Conservation (phyloP, 768 basidiomycete species). For the Xerocomellus amylosporus region DNA sequence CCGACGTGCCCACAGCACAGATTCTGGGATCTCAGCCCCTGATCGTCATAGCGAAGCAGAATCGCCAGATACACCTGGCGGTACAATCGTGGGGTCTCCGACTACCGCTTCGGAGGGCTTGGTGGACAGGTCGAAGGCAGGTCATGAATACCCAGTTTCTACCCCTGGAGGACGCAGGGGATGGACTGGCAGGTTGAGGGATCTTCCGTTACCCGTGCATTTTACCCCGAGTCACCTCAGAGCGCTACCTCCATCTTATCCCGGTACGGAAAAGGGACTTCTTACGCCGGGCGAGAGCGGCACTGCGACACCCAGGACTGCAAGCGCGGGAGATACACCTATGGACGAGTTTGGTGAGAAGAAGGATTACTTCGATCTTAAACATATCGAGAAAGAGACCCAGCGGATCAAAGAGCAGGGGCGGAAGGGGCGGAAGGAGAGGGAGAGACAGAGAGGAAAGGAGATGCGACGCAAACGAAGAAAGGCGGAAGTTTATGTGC, state of each 20-base stretch:
- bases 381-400: slow-evolving; percentile 29
- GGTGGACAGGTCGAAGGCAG: neutral
- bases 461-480: slow-evolving; percentile 53
- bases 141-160: neutral
- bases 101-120: slow-evolving; percentile 7
- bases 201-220: slow-evolving; percentile 35
- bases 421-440: slow-evolving; percentile 39
- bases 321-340: slow-evolving; percentile 20
- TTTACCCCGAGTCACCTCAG: slow-evolving; percentile 14
- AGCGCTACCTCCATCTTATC: slow-evolving; percentile 8
- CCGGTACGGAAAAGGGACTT: slow-evolving; percentile 5
- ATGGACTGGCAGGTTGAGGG: slow-evolving; percentile 40
- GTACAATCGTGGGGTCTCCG: slow-evolving; percentile 17
- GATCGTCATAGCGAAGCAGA: slow-evolving; percentile 7
- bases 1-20: slow-evolving; percentile 11
- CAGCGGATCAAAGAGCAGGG: slow-evolving; percentile 17
- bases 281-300: slow-evolving; percentile 17
- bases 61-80: slow-evolving; percentile 15
- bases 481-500: slow-evolving; percentile 74
- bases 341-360: slow-evolving; percentile 20
- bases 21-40: slow-evolving; percentile 6
- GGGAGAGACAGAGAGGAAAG: slow-evolving; percentile 30
- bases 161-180: slow-evolving; percentile 18
- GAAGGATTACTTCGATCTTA: slow-evolving; percentile 31
- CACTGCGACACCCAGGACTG: slow-evolving; percentile 13